Conservation (phyloP, 2,329 filamentous ascomycete genomes). For the Aspergillus sp. region DNA sequence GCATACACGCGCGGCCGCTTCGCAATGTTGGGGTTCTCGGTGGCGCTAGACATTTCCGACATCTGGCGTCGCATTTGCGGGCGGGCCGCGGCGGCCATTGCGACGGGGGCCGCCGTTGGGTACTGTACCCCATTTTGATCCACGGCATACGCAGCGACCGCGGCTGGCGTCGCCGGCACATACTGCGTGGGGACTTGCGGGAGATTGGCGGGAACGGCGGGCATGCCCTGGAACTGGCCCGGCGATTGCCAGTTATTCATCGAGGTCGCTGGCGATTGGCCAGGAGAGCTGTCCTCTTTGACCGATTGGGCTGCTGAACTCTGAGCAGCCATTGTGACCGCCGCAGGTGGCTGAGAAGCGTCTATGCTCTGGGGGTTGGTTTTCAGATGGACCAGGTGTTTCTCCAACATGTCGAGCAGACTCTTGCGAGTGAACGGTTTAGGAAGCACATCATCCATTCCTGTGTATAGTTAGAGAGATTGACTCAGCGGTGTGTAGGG, state of each 20-base stretch:
- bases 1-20: slow-evolving; percentile 61
- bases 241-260: slow-evolving; percentile 65
- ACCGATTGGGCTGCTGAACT: slow-evolving; percentile 55
- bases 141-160: slow-evolving; percentile 38
- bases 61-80: slow-evolving; percentile 56
- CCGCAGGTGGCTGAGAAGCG: slow-evolving; percentile 39
- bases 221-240: slow-evolving; percentile 56
- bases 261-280: slow-evolving; percentile 58
- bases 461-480: slow-evolving; percentile 48
- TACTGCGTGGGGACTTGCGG: slow-evolving; percentile 44
- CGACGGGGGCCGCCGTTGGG: slow-evolving; percentile 31
- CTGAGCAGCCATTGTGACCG: slow-evolving; percentile 48
- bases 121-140: slow-evolving; percentile 43
- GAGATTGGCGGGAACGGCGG: slow-evolving; percentile 52
- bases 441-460: slow-evolving; percentile 95
- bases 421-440: slow-evolving; percentile 94
- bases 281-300: slow-evolving; percentile 63
- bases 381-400: slow-evolving; percentile 81
- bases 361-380: slow-evolving; percentile 62
- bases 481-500: not conserved
- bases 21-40: slow-evolving; percentile 51
- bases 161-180: slow-evolving; percentile 35
- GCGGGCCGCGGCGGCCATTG: slow-evolving; percentile 28
- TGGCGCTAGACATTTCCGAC: slow-evolving; percentile 59
- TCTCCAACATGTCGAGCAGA: slow-evolving; percentile 81